phyloP scores from a whole-genome alignment of 768 basidiomycete species.

The Coprinellus aureogranulatus region DNA sequence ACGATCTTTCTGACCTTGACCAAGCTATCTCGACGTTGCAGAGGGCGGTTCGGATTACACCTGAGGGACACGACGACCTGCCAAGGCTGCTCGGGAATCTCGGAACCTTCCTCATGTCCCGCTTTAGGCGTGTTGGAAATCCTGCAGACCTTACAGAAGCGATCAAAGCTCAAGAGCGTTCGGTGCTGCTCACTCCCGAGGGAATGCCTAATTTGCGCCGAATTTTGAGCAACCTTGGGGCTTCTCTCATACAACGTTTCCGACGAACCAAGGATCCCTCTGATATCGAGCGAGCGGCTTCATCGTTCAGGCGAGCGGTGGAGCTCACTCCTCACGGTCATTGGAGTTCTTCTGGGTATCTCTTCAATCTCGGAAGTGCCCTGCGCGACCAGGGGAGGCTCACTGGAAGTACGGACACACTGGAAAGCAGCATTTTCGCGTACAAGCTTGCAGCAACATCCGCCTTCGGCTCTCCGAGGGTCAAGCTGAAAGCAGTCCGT shows the following conservation, averaged over 20 bases:
- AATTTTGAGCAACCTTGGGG: not conserved
- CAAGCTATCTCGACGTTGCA: not conserved
- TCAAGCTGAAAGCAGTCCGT: conserved; percentile 4
- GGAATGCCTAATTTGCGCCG: not conserved
- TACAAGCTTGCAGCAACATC: conserved; percentile 9
- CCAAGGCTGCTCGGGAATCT: not conserved
- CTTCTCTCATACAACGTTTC: not conserved
- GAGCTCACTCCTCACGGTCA: not conserved
- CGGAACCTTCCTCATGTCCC: not conserved
- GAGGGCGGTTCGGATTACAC: not conserved
- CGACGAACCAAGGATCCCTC: not conserved
- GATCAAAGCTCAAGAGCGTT: not conserved
- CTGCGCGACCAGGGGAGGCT: not conserved
- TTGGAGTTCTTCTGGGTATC: not conserved
- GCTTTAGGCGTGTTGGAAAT: no score
- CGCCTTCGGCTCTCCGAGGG: conserved; percentile 5
- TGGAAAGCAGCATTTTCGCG: not conserved
- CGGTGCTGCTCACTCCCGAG: not conserved
- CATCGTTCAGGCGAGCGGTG: not conserved
- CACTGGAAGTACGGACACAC: not conserved
- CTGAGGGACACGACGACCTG: not conserved
- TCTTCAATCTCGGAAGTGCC: not conserved
- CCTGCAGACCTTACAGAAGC: not conserved
- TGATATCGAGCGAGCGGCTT: not conserved
- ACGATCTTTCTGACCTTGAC: not conserved